Base-by-base conservation (phyloP, 2,329 filamentous ascomycete genomes). In the Phyllosticta paracitricarpa region DNA sequence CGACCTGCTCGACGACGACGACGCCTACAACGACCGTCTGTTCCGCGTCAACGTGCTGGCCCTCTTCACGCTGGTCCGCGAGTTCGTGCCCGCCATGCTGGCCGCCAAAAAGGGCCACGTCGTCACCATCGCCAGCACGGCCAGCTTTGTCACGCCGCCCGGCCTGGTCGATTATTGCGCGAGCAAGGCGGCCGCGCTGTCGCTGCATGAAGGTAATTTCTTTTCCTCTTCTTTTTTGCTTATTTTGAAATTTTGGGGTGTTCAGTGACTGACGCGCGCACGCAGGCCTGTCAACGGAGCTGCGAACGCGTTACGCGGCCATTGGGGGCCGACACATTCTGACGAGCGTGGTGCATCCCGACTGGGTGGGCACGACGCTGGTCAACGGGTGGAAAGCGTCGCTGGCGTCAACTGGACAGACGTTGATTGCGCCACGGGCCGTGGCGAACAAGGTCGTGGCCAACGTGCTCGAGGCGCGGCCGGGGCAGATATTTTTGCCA, bases 81-180 rank as follows among this genome's bases (percentile, higher is more conserved):
- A 69, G 25, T 70, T 72, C 51, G 62, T 72, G 12, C 70, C 70
- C 0, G 68, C 54, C n/a, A 72, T 72, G 70, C 62, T 71, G 10
- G 61, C 60, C 5, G 64, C 65, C 63, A 67, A 64, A 26, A 70
- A 70, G 59, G 70, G 70, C 6, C 70, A 72, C 57, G 66, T 72
- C 17, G 66, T 72, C 1, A 66, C 65, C 10, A 68, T 71, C 8
- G 69, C 70, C 7, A 69, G 66, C 1, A 70, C 71, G 68, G 66
- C 68, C 1, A 71, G 68, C 6, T 72, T 69, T 56, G 40, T 67
- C 24, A 63, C 67, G 4, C 64, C 61, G 0, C 64, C 69, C 0
- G 66, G 67, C 0, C 33, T 71, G 12, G 61, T 71, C 12, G 69
- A 72, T 61, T 72, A 72, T 62, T 66, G 65, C 55, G 66, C 66